Evolutionary conservation across 2,329 filamentous ascomycete species (phyloP).

Genomic region (Trichophyton rubrum): DNA sequence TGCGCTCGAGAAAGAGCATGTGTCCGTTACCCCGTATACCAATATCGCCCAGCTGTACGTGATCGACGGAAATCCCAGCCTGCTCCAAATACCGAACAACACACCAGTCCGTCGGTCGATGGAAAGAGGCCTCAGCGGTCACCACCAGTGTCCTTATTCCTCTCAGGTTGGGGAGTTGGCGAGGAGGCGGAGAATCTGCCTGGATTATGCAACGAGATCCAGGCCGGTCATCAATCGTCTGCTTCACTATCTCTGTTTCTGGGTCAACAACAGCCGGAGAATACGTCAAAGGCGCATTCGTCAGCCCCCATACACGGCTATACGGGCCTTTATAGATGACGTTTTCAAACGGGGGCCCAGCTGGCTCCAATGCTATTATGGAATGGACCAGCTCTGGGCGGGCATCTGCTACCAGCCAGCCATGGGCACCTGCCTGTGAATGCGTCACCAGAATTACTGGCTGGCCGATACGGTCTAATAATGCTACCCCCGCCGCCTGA

Average conservation of each 20-base stretch:
- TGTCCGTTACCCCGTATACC: slow-evolving; percentile 45
- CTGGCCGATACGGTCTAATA: slow-evolving; percentile 18
- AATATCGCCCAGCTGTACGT: slow-evolving; percentile 33
- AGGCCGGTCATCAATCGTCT: slow-evolving; percentile 13
- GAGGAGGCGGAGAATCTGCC: slow-evolving; percentile 22
- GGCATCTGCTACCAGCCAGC: slow-evolving; percentile 39
- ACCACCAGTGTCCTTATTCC: slow-evolving; percentile 38
- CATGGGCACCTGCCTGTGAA: slow-evolving; percentile 35
- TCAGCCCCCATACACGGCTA: slow-evolving; percentile 33
- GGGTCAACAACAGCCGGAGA: slow-evolving; percentile 32
- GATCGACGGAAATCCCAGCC: slow-evolving; percentile 36
- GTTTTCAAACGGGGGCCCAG: slow-evolving; percentile 41
- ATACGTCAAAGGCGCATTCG: slow-evolving; percentile 38
- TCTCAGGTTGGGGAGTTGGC: slow-evolving; percentile 38
- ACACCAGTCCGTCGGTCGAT: slow-evolving; percentile 44
- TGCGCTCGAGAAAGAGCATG: slow-evolving; percentile 27
- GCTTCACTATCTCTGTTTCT: slow-evolving; percentile 20
- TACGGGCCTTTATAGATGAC: slow-evolving; percentile 24
- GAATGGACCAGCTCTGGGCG: slow-evolving; percentile 37
- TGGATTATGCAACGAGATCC: slow-evolving; percentile 28
- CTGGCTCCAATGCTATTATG: slow-evolving; percentile 42
- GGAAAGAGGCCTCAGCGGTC: slow-evolving; percentile 43
- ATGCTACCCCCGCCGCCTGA: slow-evolving; percentile 25
- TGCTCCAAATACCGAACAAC: slow-evolving; percentile 42
- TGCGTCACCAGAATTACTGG: slow-evolving; percentile 33